Base-by-base conservation (phyloP, 2,329 filamentous ascomycete genomes). In the Penicillium olsonii region DNA sequence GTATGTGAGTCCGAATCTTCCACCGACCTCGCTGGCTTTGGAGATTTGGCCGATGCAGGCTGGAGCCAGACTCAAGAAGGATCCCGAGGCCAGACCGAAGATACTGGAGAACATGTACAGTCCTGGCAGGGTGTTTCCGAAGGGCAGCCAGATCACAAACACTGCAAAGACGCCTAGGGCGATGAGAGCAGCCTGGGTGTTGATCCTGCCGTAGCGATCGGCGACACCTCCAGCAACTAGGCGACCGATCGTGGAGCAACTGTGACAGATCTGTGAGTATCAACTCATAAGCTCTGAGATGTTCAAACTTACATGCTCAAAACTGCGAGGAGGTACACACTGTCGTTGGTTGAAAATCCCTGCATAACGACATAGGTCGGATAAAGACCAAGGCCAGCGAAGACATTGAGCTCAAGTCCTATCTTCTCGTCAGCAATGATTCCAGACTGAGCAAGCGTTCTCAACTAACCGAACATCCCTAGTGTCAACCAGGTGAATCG, bases 31-130 rank as follows among this genome's bases (percentile, higher is more conserved):
- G 40, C 75, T 76, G 0, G 74, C 67, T 18, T 74, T 68, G 15
- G 75, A 78, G 3, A 77, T 71, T 41, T 78, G 74, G 1, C 75
- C 74, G 46, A 79, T 69, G 19, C 77, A 79, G 0, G 76, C 76
- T 20, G 67, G 56, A 1, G 72, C 69, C 1, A 78, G 66, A 10
- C 73, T 74, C 37, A 80, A 66, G 53, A 77, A 79, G 0, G 74
- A 75, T 0, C 77, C 76, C 0, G 75, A 77, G 0, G 70, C 73
- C 14, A 79, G 69, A 0, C 77, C 77, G 59, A 77, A 80, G 0
- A 78, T 41, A 0, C 68, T 69, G 14, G 70, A 62, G 48, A 67
- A 66, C 2, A 63, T 44, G 38, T 65, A 65, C 3, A 65, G 51
- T 2, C 57, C 59, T 1, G 45, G 14, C 6, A 61, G 34, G 7